Conservation (phyloP, 306 rosid genomes). For the Rubus idaeus region DNA sequence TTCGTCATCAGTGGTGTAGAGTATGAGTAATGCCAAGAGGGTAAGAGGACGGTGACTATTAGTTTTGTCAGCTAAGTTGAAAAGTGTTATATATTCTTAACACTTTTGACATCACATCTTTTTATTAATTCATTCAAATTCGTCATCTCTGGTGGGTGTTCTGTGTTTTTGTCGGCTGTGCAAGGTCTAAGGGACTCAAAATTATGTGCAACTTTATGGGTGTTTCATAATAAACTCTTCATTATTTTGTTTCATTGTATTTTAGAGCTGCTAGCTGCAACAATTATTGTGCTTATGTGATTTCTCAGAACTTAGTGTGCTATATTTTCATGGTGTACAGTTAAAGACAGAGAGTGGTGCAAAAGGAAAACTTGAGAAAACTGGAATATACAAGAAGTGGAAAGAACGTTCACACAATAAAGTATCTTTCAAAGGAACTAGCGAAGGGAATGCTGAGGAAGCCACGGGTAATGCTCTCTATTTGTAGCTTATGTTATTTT, state of each 20-base stretch:
- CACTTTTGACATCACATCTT: neutral
- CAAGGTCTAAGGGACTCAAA: neutral
- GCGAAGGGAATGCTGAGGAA: conserved; percentile 52
- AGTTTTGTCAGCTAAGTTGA: neutral
- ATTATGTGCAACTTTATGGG: neutral
- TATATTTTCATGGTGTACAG: conserved; percentile 34
- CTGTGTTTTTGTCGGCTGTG: neutral
- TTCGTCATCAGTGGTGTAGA: neutral
- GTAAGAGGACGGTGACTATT: neutral
- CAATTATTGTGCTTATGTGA: neutral
- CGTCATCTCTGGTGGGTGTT: neutral
- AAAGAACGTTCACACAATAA: conserved; percentile 69
- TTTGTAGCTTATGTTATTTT: neutral
- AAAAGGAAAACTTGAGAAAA: conserved; percentile 69
- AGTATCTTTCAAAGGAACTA: conserved; percentile 52
- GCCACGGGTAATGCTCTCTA: conserved; percentile 49
- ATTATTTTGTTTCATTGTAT: neutral
- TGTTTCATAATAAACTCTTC: neutral
- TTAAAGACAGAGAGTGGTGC: conserved; percentile 93
- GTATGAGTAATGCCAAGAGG: too few species aligned
- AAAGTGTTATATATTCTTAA: neutral
- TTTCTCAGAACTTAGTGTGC: neutral
- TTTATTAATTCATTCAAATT: too few species aligned
- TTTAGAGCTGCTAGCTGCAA: neutral
- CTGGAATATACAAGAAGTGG: conserved; percentile 91